phyloP scores from a whole-genome alignment of 345 rosid species.

The Citrus reticulata region DNA sequence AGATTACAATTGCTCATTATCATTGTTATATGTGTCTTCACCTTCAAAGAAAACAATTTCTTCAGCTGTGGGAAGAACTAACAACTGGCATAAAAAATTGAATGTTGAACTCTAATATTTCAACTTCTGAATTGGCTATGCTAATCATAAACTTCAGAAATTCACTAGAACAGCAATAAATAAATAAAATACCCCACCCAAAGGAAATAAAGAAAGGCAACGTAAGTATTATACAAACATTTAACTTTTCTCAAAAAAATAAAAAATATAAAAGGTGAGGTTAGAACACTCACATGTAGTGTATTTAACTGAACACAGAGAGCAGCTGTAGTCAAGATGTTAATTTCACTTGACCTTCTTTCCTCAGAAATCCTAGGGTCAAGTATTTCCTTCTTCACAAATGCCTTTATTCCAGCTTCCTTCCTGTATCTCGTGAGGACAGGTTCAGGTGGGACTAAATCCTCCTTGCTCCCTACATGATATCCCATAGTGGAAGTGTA shows the following conservation, averaged over 20 bases:
- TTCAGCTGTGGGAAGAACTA: neutral
- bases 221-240: neutral
- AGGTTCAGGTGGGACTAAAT: constrained; percentile 91
- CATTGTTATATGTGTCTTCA: neutral
- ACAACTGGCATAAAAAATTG: neutral
- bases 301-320: constrained; percentile 95
- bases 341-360: constrained; percentile 60
- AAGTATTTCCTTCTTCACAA: constrained; percentile 91
- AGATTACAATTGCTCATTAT: neutral
- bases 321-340: constrained; percentile 55
- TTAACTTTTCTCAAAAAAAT: no score
- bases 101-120: neutral
- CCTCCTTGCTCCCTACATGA: constrained; percentile 76
- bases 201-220: neutral
- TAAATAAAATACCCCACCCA: neutral
- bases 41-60: neutral
- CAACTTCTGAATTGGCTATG: neutral
- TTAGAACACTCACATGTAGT: constrained; percentile 64
- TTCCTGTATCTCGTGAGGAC: constrained; percentile 81
- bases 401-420: constrained; percentile 90
- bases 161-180: neutral
- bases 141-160: constrained; percentile 1
- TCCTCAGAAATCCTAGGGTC: constrained; percentile 74
- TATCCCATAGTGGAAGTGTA: neutral
- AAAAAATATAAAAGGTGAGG: constrained; percentile 8